phyloP scores from a whole-genome alignment of 768 basidiomycete genomes.

The Phanerodontia chrysosporium region DNA sequence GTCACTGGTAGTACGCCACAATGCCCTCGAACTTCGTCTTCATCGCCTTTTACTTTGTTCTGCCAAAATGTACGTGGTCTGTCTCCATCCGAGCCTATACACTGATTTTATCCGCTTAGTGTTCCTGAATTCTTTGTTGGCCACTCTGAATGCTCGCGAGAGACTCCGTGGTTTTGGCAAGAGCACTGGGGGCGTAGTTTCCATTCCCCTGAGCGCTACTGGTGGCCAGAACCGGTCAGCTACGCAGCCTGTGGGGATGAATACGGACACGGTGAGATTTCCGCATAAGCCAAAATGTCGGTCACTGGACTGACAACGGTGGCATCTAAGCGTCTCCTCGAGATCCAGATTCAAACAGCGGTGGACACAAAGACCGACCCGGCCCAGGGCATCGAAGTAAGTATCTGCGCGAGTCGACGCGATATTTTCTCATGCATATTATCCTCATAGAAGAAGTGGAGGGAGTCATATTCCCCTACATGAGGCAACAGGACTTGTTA shows the following conservation, averaged over 20 bases:
- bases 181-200: neutral
- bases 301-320: too few species aligned
- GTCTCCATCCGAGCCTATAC: neutral
- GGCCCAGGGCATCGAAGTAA: neutral
- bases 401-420: neutral
- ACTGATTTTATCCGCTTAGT: neutral
- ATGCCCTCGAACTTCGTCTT: conserved; percentile 18
- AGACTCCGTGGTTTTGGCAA: conserved; percentile 7
- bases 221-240: neutral
- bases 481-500: neutral
- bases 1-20: conserved; percentile 5
- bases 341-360: conserved; percentile 8
- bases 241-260: neutral
- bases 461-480: neutral
- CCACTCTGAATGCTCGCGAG: conserved; percentile 14
- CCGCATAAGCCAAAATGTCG: too few species aligned
- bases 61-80: conserved; percentile 10
- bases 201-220: conserved; percentile 7
- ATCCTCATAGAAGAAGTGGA: neutral
- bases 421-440: neutral
- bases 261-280: neutral
- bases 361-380: conserved; percentile 8
- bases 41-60: conserved; percentile 12
- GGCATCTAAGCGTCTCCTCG: neutral
- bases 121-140: conserved; percentile 6